Evolutionary conservation across 164 flowering plant species (phyloP).

Genomic region (Piper longum): DNA sequence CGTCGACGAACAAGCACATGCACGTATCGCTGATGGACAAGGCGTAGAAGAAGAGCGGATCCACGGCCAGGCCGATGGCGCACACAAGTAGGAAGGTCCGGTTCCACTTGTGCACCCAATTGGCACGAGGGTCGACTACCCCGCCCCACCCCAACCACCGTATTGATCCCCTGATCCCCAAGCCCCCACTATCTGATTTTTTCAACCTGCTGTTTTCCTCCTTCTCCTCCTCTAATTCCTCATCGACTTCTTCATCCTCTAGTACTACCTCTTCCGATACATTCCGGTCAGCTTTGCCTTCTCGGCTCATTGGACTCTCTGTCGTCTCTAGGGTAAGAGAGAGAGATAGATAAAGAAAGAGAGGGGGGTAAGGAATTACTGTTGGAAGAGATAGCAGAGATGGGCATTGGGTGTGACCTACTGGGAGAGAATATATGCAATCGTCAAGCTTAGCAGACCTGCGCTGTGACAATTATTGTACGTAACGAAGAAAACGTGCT

Average conservation of each 20-base stretch:
- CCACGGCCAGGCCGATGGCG: constrained; percentile 66
- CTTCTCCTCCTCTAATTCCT: constrained; percentile 6
- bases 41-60: constrained; percentile 87
- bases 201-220: background rate
- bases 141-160: constrained; percentile 8
- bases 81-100: constrained; percentile 62
- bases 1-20: constrained; percentile 83
- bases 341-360: background rate
- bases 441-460: too few relatives aligned
- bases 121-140: constrained; percentile 39
- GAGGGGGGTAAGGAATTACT: background rate
- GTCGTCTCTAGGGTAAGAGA: background rate
- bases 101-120: constrained; percentile 86
- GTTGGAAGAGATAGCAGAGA: background rate
- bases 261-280: constrained; percentile 7
- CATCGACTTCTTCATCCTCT: constrained; percentile 9
- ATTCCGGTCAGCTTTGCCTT: background rate
- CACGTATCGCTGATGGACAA: constrained; percentile 65
- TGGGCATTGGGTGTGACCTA: background rate
- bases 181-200: background rate
- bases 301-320: constrained; percentile 4
- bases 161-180: too few relatives aligned
- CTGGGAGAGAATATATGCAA: too few relatives aligned
- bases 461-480: too few relatives aligned
- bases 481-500: background rate